phyloP scores from a whole-genome alignment of 2,329 filamentous ascomycete genomes.

The Aureobasidium lini region DNA sequence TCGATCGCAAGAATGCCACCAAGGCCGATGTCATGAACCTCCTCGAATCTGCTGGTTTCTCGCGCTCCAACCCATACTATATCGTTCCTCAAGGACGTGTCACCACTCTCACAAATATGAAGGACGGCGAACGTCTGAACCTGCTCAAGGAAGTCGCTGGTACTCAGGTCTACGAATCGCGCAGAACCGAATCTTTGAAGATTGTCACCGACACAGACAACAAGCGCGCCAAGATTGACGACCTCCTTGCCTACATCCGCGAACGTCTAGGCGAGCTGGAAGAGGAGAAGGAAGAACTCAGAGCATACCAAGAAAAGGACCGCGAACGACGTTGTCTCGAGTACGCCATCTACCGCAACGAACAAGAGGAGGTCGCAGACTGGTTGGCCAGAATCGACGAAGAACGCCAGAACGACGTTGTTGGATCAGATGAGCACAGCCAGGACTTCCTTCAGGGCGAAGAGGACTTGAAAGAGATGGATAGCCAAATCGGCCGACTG shows the following conservation, averaged over 20 bases:
- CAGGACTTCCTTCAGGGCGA: conserved; percentile 71
- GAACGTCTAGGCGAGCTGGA: conserved; percentile 83
- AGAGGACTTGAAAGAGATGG: conserved; percentile 67
- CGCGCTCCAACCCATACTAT: conserved; percentile 95
- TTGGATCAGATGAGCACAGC: conserved; percentile 74
- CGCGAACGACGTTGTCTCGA: conserved; percentile 84
- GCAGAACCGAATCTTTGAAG: conserved; percentile 83
- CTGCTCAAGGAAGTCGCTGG: conserved; percentile 96
- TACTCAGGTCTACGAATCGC: conserved; percentile 92
- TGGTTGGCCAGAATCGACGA: conserved; percentile 78
- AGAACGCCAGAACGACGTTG: conserved; percentile 70
- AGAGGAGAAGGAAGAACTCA: conserved; percentile 92
- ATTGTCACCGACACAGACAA: conserved; percentile 96
- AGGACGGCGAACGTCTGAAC: conserved; percentile 82
- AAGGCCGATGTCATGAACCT: conserved; percentile 93
- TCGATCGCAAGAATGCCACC: conserved; percentile 93
- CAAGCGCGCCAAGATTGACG: conserved; percentile 90
- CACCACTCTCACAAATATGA: conserved; percentile 96
- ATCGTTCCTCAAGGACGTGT: conserved; percentile 97
- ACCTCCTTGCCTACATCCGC: conserved; percentile 83
- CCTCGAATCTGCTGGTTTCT: conserved; percentile 92
- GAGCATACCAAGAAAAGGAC: conserved; percentile 91
- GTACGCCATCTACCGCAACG: conserved; percentile 87
- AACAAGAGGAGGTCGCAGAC: conserved; percentile 71
- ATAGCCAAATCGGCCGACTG: conserved; percentile 70